Conservation (phyloP, 352 stramenopile species). For the Lagenidium sp. region DNA sequence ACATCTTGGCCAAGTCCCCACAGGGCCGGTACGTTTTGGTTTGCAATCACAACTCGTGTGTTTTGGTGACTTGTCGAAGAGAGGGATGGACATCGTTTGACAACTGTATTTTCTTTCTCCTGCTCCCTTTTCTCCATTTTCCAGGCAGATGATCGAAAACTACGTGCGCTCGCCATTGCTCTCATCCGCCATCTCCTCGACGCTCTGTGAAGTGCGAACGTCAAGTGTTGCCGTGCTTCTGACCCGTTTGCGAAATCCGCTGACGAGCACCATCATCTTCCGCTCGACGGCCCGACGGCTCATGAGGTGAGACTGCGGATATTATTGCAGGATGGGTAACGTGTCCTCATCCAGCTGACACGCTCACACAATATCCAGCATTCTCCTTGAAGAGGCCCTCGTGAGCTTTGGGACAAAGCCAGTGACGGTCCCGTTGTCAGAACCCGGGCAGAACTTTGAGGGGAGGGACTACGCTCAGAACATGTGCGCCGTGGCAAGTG, state of each 20-base stretch:
- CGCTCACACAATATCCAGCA: not conserved
- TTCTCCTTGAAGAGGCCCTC: constrained; percentile 12
- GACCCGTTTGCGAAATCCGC: constrained; percentile 4
- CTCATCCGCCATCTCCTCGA: constrained; percentile 23
- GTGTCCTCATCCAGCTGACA: too few relatives aligned
- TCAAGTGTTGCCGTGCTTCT: constrained; percentile 8
- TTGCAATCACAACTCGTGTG: too few relatives aligned
- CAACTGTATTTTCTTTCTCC: too few relatives aligned
- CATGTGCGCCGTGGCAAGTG: constrained; percentile 3
- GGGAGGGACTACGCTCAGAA: constrained; percentile 9
- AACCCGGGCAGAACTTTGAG: constrained; percentile 5
- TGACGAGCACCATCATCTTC: constrained; percentile 1
- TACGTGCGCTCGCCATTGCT: constrained; percentile 15
- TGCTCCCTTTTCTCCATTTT: not conserved
- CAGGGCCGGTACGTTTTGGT: constrained; percentile 31
- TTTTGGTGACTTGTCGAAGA: too few relatives aligned
- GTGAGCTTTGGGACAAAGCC: constrained; percentile 11
- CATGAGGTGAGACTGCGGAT: constrained; percentile 4
- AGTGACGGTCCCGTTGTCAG: constrained; percentile 5
- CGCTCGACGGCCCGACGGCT: constrained; percentile 9
- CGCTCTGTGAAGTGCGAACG: constrained; percentile 30
- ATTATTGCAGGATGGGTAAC: not conserved
- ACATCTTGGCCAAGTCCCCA: constrained; percentile 40
- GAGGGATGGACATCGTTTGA: too few relatives aligned
- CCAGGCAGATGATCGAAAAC: constrained; percentile 26